Evolutionary conservation across 305 asterid species (phyloP), one percentile per base, ranked within the genome.

Genomic region (Fraxinus xanthoxyloides): DNA sequence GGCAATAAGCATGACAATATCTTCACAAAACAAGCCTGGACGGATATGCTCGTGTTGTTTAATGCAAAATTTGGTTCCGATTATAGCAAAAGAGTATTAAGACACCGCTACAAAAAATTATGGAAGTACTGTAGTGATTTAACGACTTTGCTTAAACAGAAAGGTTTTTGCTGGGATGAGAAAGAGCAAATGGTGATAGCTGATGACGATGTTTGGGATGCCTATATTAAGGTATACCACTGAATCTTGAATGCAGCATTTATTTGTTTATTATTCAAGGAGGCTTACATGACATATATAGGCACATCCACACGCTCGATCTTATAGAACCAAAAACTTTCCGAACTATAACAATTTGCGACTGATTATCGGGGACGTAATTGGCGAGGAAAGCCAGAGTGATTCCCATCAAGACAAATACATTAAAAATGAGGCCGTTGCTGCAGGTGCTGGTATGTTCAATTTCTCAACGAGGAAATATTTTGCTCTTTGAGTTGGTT

Each of bases 141-240:
- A 77, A 65, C 76, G 54, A 75, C 72, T 10, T 56, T 88, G 80
- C 61, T 67, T 59, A 85, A 78, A 77, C 88, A 85, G 82, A 70
- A 85, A 35, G 91, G 87, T 77, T 88, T 88, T 82, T 70, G 80
- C 46, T 88, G 91, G 91, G 90, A 87, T 43, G 86, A 85, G 82
- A 82, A 81, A 72, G 82, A 76, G 74, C 87, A 83, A 85, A 85
- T 85, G 90, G 85, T 88, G 77, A 77, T 83, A 21, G 88, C 88
- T 75, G 81, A 83, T 83, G 86, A 81, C 73, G 84, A 83, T 80
- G 84, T 81, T 80, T 85, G 90, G 91, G 88, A 88, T 83, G 81
- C 86, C 82, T 85, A 88, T 78, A 69, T 86, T 34, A 86, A 87
- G 91, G 90, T 87, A 87, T 59, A 74, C 46, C 30, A 23, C 61